Conservation (phyloP, 306 rosid genomes). For the Fragaria iinumae region DNA sequence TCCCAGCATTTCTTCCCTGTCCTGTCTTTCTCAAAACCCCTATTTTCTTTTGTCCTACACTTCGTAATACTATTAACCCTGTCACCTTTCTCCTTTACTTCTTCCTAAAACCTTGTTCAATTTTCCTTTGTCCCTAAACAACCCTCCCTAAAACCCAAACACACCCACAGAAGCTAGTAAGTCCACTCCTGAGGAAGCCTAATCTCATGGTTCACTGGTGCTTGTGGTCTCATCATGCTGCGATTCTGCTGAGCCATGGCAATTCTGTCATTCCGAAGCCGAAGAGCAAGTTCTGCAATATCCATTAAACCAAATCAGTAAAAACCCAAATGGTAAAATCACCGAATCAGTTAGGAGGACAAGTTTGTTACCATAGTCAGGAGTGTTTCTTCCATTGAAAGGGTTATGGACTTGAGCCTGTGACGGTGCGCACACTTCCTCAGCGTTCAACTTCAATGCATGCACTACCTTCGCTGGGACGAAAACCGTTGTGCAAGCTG, state of each 20-base stretch:
- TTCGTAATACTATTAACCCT: conserved; percentile 7
- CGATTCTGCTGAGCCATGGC: conserved; percentile 38
- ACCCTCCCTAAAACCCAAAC: conserved; percentile 10
- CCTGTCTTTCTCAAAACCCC: conserved; percentile 11
- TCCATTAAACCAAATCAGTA: not conserved
- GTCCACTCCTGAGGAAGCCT: conserved; percentile 81
- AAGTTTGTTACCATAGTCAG: conserved; percentile 41
- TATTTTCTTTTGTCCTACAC: conserved; percentile 4
- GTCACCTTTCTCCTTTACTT: not conserved
- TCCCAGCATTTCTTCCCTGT: not conserved
- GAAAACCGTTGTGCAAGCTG: conserved; percentile 53
- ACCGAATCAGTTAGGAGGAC: not conserved
- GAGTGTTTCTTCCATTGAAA: conserved; percentile 20
- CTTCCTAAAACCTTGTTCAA: conserved; percentile 3
- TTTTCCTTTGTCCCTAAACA: not conserved
- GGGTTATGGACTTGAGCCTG: conserved; percentile 33
- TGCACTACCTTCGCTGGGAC: conserved; percentile 70
- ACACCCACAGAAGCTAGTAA: conserved; percentile 28
- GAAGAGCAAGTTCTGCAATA: conserved; percentile 25
- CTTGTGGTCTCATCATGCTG: conserved; percentile 30
- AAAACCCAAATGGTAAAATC: not conserved
- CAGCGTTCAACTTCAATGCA: conserved; percentile 55
- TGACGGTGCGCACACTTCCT: conserved; percentile 32
- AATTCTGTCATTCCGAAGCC: conserved; percentile 11
- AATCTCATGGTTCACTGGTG: conserved; percentile 46